Evolutionary conservation across 257 asterid species (phyloP), one percentile per base, ranked within the genome.

Genomic region (Solanum chmielewskii): DNA sequence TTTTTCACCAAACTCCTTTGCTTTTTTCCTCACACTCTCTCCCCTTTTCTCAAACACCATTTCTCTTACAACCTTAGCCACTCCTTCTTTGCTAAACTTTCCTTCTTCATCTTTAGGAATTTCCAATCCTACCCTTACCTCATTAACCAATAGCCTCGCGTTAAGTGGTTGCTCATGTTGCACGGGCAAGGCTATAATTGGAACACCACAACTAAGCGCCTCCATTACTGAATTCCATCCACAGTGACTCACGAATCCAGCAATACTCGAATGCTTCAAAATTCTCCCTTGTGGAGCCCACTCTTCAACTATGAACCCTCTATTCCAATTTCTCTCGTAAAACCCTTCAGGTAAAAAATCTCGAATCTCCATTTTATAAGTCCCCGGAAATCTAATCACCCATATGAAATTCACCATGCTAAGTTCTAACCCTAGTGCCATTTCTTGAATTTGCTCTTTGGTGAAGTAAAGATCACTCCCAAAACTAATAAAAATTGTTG

Each of bases 171-270:
- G 97, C 69, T 94, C 98, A 45, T 90, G 83, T 64, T 92, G 93
- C 93, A 93, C 94, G 49, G 98, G 96, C 92, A 89, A 81, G 29
- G 94, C 94, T 9, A 92, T 83, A 1, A 96, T 90, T 29, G 96
- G 98, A 84, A 93, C 92, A 6, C 93, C 92, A 4, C 37, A 91
- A 20, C 88, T 82, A 23, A 94, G 84, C 1, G 90, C 91, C 47
- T 96, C 93, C 91, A 93, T 90, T 87, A 94, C 92, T 5, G 96
- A 93, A 83, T 92, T 90, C 97, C 97, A 93, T 29, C 97, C 95
- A 16, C 96, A 94, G 15, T 94, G 94, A 59, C 93, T 94, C 90
- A 94, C 14, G 25, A 94, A 94, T 29, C 93, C 97, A 0, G 96
- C 98, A 0, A 92, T 86, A 56, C 93, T 94, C 5, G 86, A 42